A percentile compares a stretch with the other conserved stretches of the same genome.
These are phyloP conservation scores for Kodamaea anthophila DNA, from an alignment of 1,139 yeast species.

Conservation along the genomic window DNA sequence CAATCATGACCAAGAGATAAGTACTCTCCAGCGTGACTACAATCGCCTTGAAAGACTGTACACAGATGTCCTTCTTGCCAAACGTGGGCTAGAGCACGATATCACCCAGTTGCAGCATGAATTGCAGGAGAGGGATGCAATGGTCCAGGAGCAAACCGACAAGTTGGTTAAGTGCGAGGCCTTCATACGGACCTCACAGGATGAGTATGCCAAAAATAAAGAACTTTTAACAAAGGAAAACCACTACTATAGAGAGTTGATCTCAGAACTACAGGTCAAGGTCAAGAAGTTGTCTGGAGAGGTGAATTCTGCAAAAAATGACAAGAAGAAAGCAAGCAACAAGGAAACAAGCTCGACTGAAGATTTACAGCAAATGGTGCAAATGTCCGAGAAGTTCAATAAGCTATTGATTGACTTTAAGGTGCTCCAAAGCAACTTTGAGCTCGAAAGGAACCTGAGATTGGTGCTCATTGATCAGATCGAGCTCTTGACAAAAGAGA, in stretches of 20 bases:
- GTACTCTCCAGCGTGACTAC: conserved; percentile 8
- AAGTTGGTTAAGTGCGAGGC: conserved; percentile 18
- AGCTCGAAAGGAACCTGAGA: conserved; percentile 46
- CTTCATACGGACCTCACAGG: conserved; percentile 15
- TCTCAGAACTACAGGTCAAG: conserved; percentile 26
- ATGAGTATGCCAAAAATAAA: conserved; percentile 20
- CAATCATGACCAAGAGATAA: background rate
- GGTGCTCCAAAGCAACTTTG: conserved; percentile 37
- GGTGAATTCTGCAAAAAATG: conserved; percentile 9
- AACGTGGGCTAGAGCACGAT: conserved; percentile 17
- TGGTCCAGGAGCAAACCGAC: conserved; percentile 16
- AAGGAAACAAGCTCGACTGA: conserved; percentile 1
- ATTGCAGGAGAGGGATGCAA: conserved; percentile 13
- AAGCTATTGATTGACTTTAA: conserved; percentile 32
- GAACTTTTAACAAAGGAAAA: conserved; percentile 27
- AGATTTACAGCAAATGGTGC: conserved; percentile 11
- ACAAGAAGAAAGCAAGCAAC: conserved; percentile 7
- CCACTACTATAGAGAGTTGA: conserved; percentile 26
- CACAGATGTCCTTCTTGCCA: conserved; percentile 22
- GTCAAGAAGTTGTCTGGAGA: conserved; percentile 22
- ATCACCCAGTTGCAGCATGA: conserved; percentile 20
- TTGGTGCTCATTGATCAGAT: conserved; percentile 50
- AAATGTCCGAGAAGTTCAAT: conserved; percentile 22
- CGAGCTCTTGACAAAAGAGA: conserved; percentile 42
- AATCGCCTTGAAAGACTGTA: conserved; percentile 20